Percentiles rank a stretch among this genome's conserved stretches.
Conservation (phyloP, 2,329 filamentous ascomycete genomes). For the Botrytis fragariae region DNA sequence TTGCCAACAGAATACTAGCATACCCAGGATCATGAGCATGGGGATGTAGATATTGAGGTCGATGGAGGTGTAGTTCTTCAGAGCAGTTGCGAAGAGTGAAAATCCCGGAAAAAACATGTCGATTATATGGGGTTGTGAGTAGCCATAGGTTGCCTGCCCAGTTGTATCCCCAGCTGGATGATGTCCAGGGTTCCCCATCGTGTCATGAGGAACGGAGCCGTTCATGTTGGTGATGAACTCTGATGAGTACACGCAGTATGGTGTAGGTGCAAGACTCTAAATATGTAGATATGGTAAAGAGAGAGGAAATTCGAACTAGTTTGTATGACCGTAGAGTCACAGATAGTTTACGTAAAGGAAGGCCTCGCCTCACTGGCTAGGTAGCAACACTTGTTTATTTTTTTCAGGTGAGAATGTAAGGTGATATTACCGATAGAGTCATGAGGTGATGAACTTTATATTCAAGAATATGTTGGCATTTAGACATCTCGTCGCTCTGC, state of each 20-base stretch:
- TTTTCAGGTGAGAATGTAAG: background rate
- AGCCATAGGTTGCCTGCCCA: background rate
- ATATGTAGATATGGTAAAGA: background rate
- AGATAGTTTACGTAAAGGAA: background rate
- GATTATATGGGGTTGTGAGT: slow-evolving; percentile 43
- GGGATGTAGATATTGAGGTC: slow-evolving; percentile 64
- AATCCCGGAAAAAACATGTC: slow-evolving; percentile 67
- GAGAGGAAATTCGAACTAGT: background rate
- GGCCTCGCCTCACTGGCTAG: background rate
- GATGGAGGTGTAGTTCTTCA: slow-evolving; percentile 57
- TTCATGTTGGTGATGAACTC: slow-evolving; percentile 3
- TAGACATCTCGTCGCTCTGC: no score
- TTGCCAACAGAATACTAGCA: slow-evolving; percentile 50
- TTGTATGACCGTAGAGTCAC: background rate
- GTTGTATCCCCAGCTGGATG: background rate
- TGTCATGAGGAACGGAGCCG: background rate
- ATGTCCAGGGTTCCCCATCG: background rate
- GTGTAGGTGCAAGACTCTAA: background rate
- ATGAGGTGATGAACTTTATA: background rate
- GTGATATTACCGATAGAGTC: slow-evolving; percentile 1
- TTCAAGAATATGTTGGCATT: background rate
- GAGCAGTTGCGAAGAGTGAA: slow-evolving; percentile 52
- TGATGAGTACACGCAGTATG: background rate
- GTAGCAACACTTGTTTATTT: background rate
- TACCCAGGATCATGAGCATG: slow-evolving; percentile 50